phyloP scores from a whole-genome alignment of 371 early-diverging fungal genomes.

The Apophysomyces ossiformis region DNA sequence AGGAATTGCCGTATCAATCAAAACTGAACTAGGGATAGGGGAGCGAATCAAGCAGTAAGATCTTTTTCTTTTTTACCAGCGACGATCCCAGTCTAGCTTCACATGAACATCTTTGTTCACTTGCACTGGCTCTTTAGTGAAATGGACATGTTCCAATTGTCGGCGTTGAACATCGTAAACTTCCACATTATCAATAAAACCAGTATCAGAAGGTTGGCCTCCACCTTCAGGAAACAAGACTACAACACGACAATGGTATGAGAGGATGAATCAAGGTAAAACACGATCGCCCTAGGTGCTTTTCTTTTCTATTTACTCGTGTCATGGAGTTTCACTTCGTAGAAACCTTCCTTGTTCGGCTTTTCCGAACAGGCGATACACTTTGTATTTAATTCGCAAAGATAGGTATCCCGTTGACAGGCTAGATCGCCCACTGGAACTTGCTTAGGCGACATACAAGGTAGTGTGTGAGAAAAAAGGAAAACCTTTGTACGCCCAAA shows the following conservation, averaged over 20 bases:
- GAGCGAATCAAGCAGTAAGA: no score
- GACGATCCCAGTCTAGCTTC: slow-evolving; percentile 69
- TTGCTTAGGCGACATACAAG: slow-evolving; percentile 22
- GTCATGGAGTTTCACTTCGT: slow-evolving; percentile 42
- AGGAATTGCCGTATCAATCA: background rate
- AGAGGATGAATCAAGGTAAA: background rate
- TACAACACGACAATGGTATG: slow-evolving; percentile 9
- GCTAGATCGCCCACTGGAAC: slow-evolving; percentile 44
- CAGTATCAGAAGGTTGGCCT: slow-evolving; percentile 76
- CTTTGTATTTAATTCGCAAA: slow-evolving; percentile 28
- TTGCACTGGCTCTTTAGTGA: slow-evolving; percentile 54
- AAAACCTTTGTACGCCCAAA: background rate
- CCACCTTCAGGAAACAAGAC: slow-evolving; percentile 79
- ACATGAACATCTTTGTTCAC: slow-evolving; percentile 57
- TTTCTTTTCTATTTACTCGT: slow-evolving; percentile 32
- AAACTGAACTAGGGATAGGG: background rate
- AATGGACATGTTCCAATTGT: slow-evolving; percentile 69
- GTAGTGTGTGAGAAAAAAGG: background rate
- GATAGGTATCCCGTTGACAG: slow-evolving; percentile 46
- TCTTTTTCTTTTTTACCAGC: slow-evolving; percentile 39
- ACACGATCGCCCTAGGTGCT: background rate
- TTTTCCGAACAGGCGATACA: slow-evolving; percentile 46
- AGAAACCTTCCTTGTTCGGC: slow-evolving; percentile 48
- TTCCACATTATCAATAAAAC: slow-evolving; percentile 57
- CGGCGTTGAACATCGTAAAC: slow-evolving; percentile 66